These are phyloP conservation scores for Neurospora pannonica DNA, from an alignment of 495 filamentous ascomycete genomes.

Conservation along the genomic window DNA sequence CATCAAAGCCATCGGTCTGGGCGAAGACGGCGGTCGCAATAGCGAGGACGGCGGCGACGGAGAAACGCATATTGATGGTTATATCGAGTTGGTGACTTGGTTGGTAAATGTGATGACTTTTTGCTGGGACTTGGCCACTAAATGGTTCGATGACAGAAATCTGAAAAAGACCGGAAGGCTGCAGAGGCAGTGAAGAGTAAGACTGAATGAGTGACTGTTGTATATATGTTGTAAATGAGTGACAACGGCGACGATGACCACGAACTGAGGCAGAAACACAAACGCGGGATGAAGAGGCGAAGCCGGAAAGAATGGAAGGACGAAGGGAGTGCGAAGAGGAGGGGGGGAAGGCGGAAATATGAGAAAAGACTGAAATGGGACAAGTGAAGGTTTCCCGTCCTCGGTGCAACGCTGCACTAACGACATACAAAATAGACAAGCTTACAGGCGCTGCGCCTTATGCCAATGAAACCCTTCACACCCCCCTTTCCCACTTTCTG, in stretches of 20 bases:
- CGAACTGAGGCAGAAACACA: neutral
- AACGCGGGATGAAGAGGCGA: slow-evolving; percentile 1
- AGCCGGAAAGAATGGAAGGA: slow-evolving; percentile 7
- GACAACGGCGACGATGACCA: slow-evolving; percentile 1
- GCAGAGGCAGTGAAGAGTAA: neutral
- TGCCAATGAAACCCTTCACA: slow-evolving; percentile 2
- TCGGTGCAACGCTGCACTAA: slow-evolving; percentile 1
- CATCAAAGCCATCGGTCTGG: slow-evolving; percentile 33
- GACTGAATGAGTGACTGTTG: slow-evolving; percentile 6
- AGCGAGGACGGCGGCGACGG: slow-evolving; percentile 33
- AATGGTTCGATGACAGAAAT: slow-evolving; percentile 7
- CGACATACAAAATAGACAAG: slow-evolving; percentile 1
- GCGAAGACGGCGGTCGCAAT: slow-evolving; percentile 32
- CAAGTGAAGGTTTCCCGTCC: neutral
- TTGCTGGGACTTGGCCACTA: neutral
- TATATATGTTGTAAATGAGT: slow-evolving; percentile 6
- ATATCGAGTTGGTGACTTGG: neutral
- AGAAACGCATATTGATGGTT: slow-evolving; percentile 35
- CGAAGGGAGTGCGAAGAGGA: slow-evolving; percentile 6
- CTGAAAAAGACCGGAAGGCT: slow-evolving; percentile 3
- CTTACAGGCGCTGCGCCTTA: neutral
- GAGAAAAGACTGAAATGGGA: slow-evolving; percentile 3
- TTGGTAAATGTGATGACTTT: neutral
- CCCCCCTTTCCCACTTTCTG: neutral
- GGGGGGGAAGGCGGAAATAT: neutral